Evolutionary conservation across 1,284 basidiomycete species (phyloP).

Genomic region (Apiotrichum domesticum): DNA sequence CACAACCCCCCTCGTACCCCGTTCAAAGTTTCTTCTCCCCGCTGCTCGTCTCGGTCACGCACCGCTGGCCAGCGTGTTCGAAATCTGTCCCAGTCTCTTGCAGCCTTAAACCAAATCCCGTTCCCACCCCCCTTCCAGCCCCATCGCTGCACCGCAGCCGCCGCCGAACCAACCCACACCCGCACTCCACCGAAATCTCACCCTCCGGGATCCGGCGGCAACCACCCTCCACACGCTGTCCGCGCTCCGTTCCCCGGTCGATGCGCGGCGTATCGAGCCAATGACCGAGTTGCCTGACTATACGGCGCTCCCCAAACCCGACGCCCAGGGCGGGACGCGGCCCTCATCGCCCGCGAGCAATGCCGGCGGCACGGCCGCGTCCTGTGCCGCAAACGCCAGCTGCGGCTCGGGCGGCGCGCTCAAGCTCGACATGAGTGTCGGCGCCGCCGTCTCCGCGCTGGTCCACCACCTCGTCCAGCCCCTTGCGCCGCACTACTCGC

Average conservation of each 20-base stretch:
- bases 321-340: background rate
- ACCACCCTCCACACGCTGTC: background rate
- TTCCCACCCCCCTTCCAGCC: no score
- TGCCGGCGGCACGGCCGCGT: no score
- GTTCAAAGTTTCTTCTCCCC: no score
- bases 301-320: background rate
- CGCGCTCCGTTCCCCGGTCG: background rate
- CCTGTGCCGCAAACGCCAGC: no score
- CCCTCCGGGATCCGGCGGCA: background rate
- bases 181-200: background rate
- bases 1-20: no score
- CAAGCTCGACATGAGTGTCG: constrained; percentile 28
- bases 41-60: no score
- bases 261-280: background rate
- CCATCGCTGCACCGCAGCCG: no score
- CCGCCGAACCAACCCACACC: no score
- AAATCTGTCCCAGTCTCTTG: no score
- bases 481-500: constrained; percentile 31
- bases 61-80: no score
- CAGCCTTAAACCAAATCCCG: no score
- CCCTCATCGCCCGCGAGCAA: no score
- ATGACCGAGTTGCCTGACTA: background rate
- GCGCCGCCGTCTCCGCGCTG: constrained; percentile 34
- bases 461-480: constrained; percentile 37
- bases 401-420: background rate